Evolutionary conservation across 2,329 filamentous ascomycete species (phyloP).

Genomic region (Byssochlamys sp.): DNA sequence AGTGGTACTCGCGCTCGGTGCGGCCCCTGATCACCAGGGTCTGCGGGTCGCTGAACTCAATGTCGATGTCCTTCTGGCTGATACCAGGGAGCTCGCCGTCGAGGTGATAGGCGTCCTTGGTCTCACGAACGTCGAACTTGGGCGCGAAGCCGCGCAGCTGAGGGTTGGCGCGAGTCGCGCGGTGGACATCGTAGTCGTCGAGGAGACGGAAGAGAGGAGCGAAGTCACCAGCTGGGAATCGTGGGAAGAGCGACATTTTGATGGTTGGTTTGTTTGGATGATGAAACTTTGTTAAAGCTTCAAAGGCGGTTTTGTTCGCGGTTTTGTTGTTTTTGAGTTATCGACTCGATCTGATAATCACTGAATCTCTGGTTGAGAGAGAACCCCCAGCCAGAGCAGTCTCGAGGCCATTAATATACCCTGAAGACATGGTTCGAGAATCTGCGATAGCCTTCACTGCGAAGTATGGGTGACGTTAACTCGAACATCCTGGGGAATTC

Average conservation of each 20-base stretch:
- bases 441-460: background rate
- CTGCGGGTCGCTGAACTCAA: slow-evolving; percentile 40
- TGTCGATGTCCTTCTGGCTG: slow-evolving; percentile 36
- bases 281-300: background rate
- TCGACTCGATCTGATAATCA: background rate
- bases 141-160: slow-evolving; percentile 28
- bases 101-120: slow-evolving; percentile 35
- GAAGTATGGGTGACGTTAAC: background rate
- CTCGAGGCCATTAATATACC: background rate
- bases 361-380: background rate
- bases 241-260: slow-evolving; percentile 28
- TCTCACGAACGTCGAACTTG: slow-evolving; percentile 40
- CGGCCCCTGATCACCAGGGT: slow-evolving; percentile 39
- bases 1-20: slow-evolving; percentile 28
- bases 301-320: background rate
- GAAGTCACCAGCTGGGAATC: slow-evolving; percentile 27
- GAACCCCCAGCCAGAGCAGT: background rate
- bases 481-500: background rate
- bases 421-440: background rate
- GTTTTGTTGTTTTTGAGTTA: no score
- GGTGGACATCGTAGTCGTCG: slow-evolving; percentile 34
- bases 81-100: slow-evolving; percentile 42
- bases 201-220: slow-evolving; percentile 38
- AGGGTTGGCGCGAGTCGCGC: slow-evolving; percentile 12
- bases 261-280: background rate